Conservation (phyloP, 495 filamentous ascomycete species). For the Apiosordaria backusii region DNA sequence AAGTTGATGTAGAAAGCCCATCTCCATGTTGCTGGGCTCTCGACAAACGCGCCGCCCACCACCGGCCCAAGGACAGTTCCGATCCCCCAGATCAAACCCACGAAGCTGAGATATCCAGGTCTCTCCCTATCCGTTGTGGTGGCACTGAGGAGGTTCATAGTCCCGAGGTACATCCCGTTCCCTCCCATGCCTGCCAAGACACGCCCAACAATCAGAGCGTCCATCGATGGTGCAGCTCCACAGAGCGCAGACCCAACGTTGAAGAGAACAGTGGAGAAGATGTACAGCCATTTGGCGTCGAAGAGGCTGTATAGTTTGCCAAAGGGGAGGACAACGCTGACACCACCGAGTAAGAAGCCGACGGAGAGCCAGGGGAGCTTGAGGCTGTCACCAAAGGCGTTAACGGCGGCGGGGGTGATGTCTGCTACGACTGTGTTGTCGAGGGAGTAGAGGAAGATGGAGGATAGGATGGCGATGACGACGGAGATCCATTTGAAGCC, state of each 20-base stretch:
- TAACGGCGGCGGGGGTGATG: constrained; percentile 50
- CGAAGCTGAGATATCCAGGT: constrained; percentile 44
- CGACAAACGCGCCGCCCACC: constrained; percentile 59
- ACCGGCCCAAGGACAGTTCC: constrained; percentile 57
- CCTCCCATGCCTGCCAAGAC: constrained; percentile 44
- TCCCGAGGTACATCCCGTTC: constrained; percentile 48
- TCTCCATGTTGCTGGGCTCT: constrained; percentile 51
- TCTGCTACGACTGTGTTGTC: constrained; percentile 62
- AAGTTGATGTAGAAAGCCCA: constrained; percentile 74
- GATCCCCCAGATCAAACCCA: constrained; percentile 47
- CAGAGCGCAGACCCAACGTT: constrained; percentile 52
- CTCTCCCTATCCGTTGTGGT: constrained; percentile 46
- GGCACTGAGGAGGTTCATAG: constrained; percentile 43
- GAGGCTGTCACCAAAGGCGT: constrained; percentile 41
- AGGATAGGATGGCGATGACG: constrained; percentile 45
- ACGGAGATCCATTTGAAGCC: constrained; percentile 37
- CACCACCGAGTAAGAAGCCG: constrained; percentile 41
- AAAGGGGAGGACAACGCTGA: constrained; percentile 39
- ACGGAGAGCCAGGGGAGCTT: constrained; percentile 56
- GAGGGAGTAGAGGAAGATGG: constrained; percentile 52
- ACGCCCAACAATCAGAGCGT: constrained; percentile 49
- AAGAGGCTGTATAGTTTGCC: constrained; percentile 48
- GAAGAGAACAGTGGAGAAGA: constrained; percentile 50
- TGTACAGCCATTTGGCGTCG: constrained; percentile 53
- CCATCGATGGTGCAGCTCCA: constrained; percentile 25